A percentile compares a stretch with the other conserved stretches of the same genome.
Conservation (phyloP, 176 grass and related monocot genomes). For the Luzula sylvatica region DNA sequence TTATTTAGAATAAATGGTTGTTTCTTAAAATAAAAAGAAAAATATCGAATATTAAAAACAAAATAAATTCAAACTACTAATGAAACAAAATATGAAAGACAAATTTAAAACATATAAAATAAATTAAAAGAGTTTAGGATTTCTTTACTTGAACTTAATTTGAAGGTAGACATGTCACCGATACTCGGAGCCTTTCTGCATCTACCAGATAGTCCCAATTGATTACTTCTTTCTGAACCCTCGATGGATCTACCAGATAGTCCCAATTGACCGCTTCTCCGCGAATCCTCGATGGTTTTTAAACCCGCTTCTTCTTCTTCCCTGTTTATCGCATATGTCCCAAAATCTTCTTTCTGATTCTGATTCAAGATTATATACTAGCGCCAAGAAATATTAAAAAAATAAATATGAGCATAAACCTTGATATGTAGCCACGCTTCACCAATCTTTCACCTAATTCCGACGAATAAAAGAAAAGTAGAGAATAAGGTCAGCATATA, state of each 20-base stretch:
- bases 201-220: slow-evolving; percentile 9
- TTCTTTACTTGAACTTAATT: neutral
- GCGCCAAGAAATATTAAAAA: neutral
- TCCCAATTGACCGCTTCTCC: slow-evolving; percentile 3
- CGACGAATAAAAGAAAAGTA: neutral
- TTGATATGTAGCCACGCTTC: neutral
- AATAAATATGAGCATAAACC: neutral
- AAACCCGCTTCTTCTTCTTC: neutral
- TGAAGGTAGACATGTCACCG: neutral
- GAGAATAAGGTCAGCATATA: too few relatives aligned
- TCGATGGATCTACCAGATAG: neutral
- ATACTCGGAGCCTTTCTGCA: neutral
- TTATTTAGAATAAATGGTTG: neutral
- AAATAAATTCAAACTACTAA: neutral
- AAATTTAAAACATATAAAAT: neutral
- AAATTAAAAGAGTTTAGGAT: too few relatives aligned
- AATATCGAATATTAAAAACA: neutral
- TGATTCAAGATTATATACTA: neutral
- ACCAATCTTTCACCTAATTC: slow-evolving; percentile 9
- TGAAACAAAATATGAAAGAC: neutral
- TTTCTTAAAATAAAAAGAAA: neutral
- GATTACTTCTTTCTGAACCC: neutral
- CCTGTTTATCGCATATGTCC: slow-evolving; percentile 3
- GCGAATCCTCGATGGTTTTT: neutral
- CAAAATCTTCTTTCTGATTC: too few relatives aligned